phyloP scores from a whole-genome alignment of 495 filamentous ascomycete species.

The Daldinia childiae region DNA sequence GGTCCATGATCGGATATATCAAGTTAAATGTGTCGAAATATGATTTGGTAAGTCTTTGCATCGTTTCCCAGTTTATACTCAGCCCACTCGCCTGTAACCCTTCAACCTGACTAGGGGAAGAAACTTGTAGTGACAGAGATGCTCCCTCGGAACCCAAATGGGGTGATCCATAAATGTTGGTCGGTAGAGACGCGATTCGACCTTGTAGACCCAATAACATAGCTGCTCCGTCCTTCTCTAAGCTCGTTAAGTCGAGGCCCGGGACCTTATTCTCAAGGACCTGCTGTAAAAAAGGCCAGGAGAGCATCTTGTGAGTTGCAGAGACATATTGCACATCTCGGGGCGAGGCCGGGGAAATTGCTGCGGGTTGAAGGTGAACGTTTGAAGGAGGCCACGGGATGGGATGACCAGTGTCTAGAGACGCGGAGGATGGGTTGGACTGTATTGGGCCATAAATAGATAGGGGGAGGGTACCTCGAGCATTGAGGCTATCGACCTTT shows the following conservation, averaged over 20 bases:
- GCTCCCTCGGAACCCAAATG: conserved; percentile 25
- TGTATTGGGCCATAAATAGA: conserved; percentile 39
- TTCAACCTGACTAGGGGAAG: conserved; percentile 36
- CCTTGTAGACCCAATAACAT: conserved; percentile 56
- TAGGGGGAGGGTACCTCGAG: conserved; percentile 34
- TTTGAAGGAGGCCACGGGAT: conserved; percentile 31
- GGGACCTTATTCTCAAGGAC: conserved; percentile 51
- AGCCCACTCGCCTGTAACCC: conserved; percentile 33
- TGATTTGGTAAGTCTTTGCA: conserved; percentile 58
- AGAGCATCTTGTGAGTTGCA: conserved; percentile 65
- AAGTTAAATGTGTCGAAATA: conserved; percentile 68
- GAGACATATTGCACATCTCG: conserved; percentile 56
- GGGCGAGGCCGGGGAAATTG: conserved; percentile 27
- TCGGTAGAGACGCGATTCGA: conserved; percentile 49
- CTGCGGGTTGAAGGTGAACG: conserved; percentile 15
- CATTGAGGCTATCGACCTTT: conserved; percentile 58
- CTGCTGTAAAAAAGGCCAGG: conserved; percentile 65
- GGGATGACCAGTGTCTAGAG: conserved; percentile 23
- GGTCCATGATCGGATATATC: conserved; percentile 64
- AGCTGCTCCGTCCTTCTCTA: conserved; percentile 58
- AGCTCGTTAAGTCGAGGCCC: conserved; percentile 43
- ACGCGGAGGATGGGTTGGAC: conserved; percentile 19
- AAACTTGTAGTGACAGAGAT: conserved; percentile 30
- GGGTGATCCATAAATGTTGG: conserved; percentile 27
- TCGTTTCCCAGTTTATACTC: conserved; percentile 57